Evolutionary conservation across 2,329 filamentous ascomycete species (phyloP).

Genomic region (Ophiostoma piceae): DNA sequence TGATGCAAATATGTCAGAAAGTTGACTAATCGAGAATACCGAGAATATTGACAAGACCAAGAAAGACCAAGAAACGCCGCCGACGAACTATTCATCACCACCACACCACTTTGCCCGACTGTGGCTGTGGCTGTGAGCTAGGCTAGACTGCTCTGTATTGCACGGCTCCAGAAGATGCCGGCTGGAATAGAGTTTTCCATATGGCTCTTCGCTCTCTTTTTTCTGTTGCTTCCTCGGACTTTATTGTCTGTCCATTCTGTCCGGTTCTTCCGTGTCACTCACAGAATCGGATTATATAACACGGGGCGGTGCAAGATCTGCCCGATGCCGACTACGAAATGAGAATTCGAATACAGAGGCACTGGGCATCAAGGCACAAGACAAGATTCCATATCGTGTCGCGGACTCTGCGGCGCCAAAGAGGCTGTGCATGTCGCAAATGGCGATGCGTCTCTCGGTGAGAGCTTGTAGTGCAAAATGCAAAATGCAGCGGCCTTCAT

Average conservation of each 20-base stretch:
- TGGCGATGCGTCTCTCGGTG: constrained; percentile 5
- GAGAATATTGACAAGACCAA: background rate
- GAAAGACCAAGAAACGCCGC: background rate
- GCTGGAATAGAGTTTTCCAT: background rate
- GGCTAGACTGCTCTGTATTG: background rate
- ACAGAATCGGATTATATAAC: background rate
- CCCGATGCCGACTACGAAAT: background rate
- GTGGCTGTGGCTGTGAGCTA: constrained; percentile 10
- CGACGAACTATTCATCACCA: background rate
- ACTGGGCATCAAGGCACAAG: background rate
- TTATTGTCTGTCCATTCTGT: background rate
- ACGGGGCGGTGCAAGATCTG: constrained; percentile 1
- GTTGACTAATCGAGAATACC: constrained; percentile 5
- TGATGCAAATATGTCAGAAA: background rate
- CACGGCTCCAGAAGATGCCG: constrained; percentile 3
- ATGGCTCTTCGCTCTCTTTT: background rate
- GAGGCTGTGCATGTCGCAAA: background rate
- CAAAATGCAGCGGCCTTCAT: background rate
- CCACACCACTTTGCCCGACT: background rate
- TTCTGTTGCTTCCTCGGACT: background rate
- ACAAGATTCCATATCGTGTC: background rate
- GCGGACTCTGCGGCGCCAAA: background rate
- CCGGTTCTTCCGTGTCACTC: background rate
- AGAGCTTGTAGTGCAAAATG: background rate
- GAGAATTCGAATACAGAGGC: background rate